phyloP scores from a whole-genome alignment of 2,329 filamentous ascomycete species.

The Aspergillus spinulosporus region DNA sequence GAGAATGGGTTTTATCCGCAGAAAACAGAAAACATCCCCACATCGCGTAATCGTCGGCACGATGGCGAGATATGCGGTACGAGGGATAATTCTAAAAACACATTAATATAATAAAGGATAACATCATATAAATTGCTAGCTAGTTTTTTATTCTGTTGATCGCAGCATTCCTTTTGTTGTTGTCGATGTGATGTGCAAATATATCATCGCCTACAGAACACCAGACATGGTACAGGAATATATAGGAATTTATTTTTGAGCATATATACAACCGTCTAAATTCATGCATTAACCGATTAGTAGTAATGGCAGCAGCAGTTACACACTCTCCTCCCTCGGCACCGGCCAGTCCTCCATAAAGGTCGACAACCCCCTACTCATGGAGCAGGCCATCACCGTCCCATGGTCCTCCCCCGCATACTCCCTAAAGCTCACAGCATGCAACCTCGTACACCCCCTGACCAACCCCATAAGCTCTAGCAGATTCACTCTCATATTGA shows the following conservation, averaged over 20 bases:
- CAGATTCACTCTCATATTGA: slow-evolving; percentile 30
- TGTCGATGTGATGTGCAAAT: too few relatives aligned
- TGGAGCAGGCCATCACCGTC: slow-evolving; percentile 28
- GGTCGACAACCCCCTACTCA: slow-evolving; percentile 26
- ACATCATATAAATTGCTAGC: too few relatives aligned
- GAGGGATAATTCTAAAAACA: too few relatives aligned
- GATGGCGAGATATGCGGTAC: neutral
- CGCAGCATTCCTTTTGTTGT: too few relatives aligned
- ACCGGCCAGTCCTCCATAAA: slow-evolving; percentile 24
- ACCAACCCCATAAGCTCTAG: slow-evolving; percentile 22
- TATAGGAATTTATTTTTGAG: too few relatives aligned
- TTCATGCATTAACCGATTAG: too few relatives aligned
- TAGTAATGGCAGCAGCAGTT: too few relatives aligned
- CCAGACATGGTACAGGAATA: too few relatives aligned
- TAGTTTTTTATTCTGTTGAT: too few relatives aligned
- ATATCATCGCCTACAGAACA: too few relatives aligned
- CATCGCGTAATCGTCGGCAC: slow-evolving; percentile 4
- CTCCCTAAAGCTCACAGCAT: slow-evolving; percentile 20
- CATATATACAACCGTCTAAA: too few relatives aligned
- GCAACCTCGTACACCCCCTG: slow-evolving; percentile 15
- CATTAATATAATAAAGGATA: too few relatives aligned
- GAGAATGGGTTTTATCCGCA: neutral
- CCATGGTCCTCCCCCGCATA: slow-evolving; percentile 36
- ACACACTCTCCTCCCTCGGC: neutral
- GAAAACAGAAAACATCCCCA: neutral